Evolutionary conservation across 2,329 filamentous ascomycete species (phyloP), one percentile per base, ranked within the genome.

Genomic region (Blastomyces silverae): DNA sequence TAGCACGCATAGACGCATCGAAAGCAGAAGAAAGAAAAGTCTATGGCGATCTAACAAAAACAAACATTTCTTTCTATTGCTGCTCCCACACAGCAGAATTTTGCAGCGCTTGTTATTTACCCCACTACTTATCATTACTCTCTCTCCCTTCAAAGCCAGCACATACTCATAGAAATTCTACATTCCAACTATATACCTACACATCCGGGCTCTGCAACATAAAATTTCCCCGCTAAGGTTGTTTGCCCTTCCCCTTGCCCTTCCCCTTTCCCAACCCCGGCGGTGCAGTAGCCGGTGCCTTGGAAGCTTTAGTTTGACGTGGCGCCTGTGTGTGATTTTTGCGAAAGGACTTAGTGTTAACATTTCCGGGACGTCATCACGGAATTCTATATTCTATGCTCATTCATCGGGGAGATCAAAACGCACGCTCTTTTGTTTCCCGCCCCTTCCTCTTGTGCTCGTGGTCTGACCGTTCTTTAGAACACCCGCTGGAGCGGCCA

Each of bases 401-500:
- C 53, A 63, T 20, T 57, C 37, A 53, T 62, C 63, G 17, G 61
- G 63, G 31, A 66, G 10, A 37, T 67, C 58, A 48, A 67, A 67
- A 63, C 61, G 64, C 60, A 67, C 65, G 46, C 39, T 53, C 53
- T 64, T 65, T 52, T 65, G 64, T 42, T 62, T 64, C 5, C 56
- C 39, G 15, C 64, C 61, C 42, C 31, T 42, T 2, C 39, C 52
- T 2, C 52, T 34, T 5, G 11, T 46, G 11, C 13, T 50, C 17
- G 28, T 37, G 10, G 20, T 58, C 37, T 39, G 15, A 11, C 55
- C 8, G 10, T 39, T 58, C 11, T 58, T 58, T 11, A 39, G 55
- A 22, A n/a, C 20, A 4, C 34, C 31, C 4, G n/a, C 55, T 11
- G n/a, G 28, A 58, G 55, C 11, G 20, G 55, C 17, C 10, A n/a